phyloP scores from a whole-genome alignment of 352 stramenopile species.

The Phytopythium cucurbitacearum region DNA sequence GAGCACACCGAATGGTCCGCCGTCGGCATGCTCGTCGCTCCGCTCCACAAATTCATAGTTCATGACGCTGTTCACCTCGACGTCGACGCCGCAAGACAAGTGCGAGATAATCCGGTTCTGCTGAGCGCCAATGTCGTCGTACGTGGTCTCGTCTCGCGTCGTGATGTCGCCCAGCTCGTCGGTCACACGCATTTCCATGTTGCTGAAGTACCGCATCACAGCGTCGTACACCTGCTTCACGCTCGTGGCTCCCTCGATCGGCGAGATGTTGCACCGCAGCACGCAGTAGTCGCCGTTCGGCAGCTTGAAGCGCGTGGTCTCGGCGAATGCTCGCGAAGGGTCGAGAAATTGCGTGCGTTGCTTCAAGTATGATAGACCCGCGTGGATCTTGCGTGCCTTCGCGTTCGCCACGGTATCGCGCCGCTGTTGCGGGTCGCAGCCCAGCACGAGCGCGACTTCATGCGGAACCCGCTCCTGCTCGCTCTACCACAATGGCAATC shows the following conservation, averaged over 20 bases:
- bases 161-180: conserved; percentile 29
- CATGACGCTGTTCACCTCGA: conserved; percentile 36
- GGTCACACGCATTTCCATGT: conserved; percentile 38
- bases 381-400: conserved; percentile 19
- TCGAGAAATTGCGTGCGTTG: conserved; percentile 38
- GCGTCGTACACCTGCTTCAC: conserved; percentile 35
- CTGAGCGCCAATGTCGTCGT: conserved; percentile 25
- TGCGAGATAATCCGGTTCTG: conserved; percentile 44
- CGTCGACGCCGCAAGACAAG: conserved; percentile 19
- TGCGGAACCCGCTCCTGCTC: conserved; percentile 17
- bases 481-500: conserved; percentile 11
- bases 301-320: conserved; percentile 38
- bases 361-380: conserved; percentile 25
- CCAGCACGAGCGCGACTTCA: conserved; percentile 38
- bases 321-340: conserved; percentile 24
- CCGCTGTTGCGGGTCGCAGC: conserved; percentile 21
- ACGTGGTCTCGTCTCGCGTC: conserved; percentile 33
- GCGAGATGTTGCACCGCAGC: conserved; percentile 39
- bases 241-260: conserved; percentile 21
- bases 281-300: conserved; percentile 32
- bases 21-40: conserved; percentile 11
- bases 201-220: conserved; percentile 31
- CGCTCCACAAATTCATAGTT: conserved; percentile 25
- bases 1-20: conserved; percentile 20
- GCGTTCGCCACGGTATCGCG: conserved; percentile 23